phyloP scores from a whole-genome alignment of 345 rosid species.

The Hevea brasiliensis region DNA sequence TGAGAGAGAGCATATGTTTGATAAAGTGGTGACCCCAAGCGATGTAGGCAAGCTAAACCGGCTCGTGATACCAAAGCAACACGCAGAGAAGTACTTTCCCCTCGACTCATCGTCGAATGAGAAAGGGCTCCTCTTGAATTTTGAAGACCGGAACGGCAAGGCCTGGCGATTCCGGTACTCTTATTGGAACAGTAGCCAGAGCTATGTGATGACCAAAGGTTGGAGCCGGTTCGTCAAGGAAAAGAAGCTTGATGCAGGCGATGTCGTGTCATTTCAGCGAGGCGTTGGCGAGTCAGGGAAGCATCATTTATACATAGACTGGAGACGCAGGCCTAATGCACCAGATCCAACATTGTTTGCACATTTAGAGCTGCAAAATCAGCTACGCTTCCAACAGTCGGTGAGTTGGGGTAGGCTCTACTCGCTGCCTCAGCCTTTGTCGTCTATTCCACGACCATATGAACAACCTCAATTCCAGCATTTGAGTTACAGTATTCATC shows the following conservation, averaged over 20 bases:
- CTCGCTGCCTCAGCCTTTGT: constrained; percentile 43
- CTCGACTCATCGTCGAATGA: constrained; percentile 55
- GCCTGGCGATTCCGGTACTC: constrained; percentile 96
- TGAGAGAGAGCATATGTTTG: constrained; percentile 72
- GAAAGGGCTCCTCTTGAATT: constrained; percentile 84
- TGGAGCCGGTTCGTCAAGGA: constrained; percentile 99
- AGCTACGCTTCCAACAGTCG: constrained; percentile 40
- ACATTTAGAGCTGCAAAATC: constrained; percentile 46
- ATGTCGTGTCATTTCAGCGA: constrained; percentile 80
- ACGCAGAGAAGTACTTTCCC: constrained; percentile 78
- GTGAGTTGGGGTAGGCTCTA: constrained; percentile 60
- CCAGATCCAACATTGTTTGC: constrained; percentile 45
- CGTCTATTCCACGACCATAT: constrained; percentile 24
- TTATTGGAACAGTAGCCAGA: constrained; percentile 97
- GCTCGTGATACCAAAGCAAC: constrained; percentile 82
- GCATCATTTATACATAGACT: constrained; percentile 74
- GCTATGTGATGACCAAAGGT: constrained; percentile 99
- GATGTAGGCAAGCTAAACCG: constrained; percentile 81
- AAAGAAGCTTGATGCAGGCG: constrained; percentile 92
- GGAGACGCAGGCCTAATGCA: constrained; percentile 72
- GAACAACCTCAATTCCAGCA: constrained; percentile 32
- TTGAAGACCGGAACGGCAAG: constrained; percentile 83
- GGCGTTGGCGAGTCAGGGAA: constrained; percentile 65
- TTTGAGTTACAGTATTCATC: constrained; percentile 37
- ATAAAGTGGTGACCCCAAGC: constrained; percentile 82